phyloP scores from a whole-genome alignment of 805 yeast genomes.

The Naumovozyma dairenensis region DNA sequence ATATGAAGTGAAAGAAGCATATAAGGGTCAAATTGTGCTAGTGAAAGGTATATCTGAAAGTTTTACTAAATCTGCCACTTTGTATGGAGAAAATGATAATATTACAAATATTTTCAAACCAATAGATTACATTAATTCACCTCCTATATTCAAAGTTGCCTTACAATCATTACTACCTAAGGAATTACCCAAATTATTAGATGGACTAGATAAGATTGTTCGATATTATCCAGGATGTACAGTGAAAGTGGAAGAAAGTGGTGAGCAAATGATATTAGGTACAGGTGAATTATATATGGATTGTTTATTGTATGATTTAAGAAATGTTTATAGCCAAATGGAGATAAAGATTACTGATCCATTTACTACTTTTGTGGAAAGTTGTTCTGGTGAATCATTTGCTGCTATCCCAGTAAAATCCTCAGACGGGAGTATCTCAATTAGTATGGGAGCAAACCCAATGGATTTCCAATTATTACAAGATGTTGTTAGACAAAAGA shows the following conservation, averaged over 20 bases:
- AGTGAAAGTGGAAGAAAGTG: conserved; percentile 76
- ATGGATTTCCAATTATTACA: conserved; percentile 42
- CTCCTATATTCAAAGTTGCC: conserved; percentile 64
- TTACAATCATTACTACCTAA: conserved; percentile 74
- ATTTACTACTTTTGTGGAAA: conserved; percentile 67
- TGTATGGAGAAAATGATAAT: conserved; percentile 28
- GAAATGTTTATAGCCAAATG: conserved; percentile 51
- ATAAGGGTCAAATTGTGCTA: conserved; percentile 60
- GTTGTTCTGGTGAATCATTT: conserved; percentile 55
- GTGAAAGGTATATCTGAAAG: conserved; percentile 52
- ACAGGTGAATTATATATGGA: conserved; percentile 86
- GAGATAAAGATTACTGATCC: conserved; percentile 82
- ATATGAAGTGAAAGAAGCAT: conserved; percentile 41
- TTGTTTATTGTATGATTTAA: conserved; percentile 66
- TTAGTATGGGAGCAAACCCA: conserved; percentile 74
- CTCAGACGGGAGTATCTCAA: conserved; percentile 39
- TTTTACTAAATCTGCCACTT: conserved; percentile 49
- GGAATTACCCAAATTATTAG: conserved; percentile 62
- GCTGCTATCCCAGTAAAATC: conserved; percentile 58
- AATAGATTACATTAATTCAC: conserved; percentile 37
- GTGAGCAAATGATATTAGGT: conserved; percentile 72
- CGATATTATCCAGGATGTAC: conserved; percentile 56
- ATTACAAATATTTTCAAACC: conserved; percentile 18
- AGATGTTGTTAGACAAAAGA: conserved; percentile 14
- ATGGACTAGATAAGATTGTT: conserved; percentile 55